Evolutionary conservation across 2,329 filamentous ascomycete genomes (phyloP).

Genomic region (Claviceps arundinis): DNA sequence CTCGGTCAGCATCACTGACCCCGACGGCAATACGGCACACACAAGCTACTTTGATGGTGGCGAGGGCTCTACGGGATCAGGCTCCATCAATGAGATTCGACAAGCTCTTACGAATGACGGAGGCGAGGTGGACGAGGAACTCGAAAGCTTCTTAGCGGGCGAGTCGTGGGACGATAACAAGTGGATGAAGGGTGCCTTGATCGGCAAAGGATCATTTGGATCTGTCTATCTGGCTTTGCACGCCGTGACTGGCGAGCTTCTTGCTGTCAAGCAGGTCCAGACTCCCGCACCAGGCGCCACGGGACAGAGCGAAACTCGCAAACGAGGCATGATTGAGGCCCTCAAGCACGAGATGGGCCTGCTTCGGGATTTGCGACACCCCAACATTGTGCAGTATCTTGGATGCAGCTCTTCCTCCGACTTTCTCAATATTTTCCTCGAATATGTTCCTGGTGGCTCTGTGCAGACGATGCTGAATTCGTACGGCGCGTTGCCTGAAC

Average conservation of each 20-base stretch:
- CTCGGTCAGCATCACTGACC: conserved; percentile 61
- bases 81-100: conserved; percentile 71
- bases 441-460: conserved; percentile 94
- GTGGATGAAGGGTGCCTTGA: conserved; percentile 98
- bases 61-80: conserved; percentile 54
- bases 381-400: conserved; percentile 96
- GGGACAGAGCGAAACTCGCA: conserved; percentile 73
- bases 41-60: conserved; percentile 84
- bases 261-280: conserved; percentile 97
- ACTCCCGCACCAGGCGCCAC: conserved; percentile 66
- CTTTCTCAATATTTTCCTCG: conserved; percentile 97
- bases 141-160: conserved; percentile 79
- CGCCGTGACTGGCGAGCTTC: conserved; percentile 88
- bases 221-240: conserved; percentile 91
- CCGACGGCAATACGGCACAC: conserved; percentile 55
- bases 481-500: conserved; percentile 88
- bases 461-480: conserved; percentile 98
- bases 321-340: conserved; percentile 96
- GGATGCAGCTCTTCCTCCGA: conserved; percentile 85
- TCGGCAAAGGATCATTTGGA: conserved; percentile 93
- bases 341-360: conserved; percentile 93
- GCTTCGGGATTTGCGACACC: conserved; percentile 83
- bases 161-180: conserved; percentile 95
- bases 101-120: conserved; percentile 81
- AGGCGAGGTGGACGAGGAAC: conserved; percentile 79